Base-by-base conservation (phyloP, 2,329 filamentous ascomycete species). In the Venturia oleaginea region DNA sequence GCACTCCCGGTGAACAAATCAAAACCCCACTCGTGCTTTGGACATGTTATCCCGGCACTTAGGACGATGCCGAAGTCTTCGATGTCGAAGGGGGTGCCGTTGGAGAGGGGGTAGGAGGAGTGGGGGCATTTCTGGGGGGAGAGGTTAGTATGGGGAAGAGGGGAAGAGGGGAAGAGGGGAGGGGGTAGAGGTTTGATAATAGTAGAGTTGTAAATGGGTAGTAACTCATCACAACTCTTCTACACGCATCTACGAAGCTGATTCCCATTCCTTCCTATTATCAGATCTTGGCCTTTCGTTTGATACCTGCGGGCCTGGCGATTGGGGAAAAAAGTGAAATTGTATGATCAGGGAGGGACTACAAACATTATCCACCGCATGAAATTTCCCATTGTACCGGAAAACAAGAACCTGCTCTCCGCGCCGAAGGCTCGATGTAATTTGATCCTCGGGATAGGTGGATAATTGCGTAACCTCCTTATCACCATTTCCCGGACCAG, bases 11-110 rank as follows among this genome's bases (percentile, higher is more conserved):
- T 83, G 62, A 84, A 83, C 2, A 90, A 69, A 70, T 90, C 87
- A 72, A 90, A 90, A 0, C 85, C 86, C 87, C 87, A 90, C 4
- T 79, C 83, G 67, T 90, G 87, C 67, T 88, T 88, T 0, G 86
- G 85, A 71, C 87, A 90, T 0, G 80, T 82, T 3, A 90, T 75
- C 0, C 86, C 87, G 0, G 84, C 80, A 64, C 84, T 87, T 7
- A 88, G 72, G 4, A 81, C 77, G 2, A 88, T 75, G 0, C 87
- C 87, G 70, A 89, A 90, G 66, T 90, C 87, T 68, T 90, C 87
- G 68, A 90, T 89, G 63, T 90, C 87, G 65, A 89, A 89, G 0
- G 86, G 78, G 0, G 75, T 81, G 0, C 84, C 86, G 54, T 83
- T 79, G 0, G 86, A 88, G 1, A 90, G 78, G 0, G 87, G 86